Conservation (phyloP, 495 filamentous ascomycete genomes). For the Xylaria intraflava region DNA sequence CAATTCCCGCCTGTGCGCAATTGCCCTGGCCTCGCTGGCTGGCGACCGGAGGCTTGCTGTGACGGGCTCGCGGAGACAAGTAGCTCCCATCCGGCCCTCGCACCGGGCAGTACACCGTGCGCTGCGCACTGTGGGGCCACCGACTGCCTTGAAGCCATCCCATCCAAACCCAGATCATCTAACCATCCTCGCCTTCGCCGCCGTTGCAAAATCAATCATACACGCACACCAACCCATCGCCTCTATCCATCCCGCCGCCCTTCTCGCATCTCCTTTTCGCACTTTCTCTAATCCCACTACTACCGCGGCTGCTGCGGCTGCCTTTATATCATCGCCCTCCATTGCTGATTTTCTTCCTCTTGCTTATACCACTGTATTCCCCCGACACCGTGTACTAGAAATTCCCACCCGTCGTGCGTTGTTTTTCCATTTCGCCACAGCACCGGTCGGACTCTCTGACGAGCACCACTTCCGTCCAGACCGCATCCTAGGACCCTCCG, state of each 20-base stretch:
- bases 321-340: constrained; percentile 7
- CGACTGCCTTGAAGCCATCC: constrained; percentile 17
- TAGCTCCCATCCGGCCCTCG: constrained; percentile 5
- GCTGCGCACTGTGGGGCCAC: not conserved
- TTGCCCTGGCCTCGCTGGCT: not conserved
- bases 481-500: not conserved
- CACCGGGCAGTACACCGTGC: constrained; percentile 6
- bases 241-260: not conserved
- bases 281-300: constrained; percentile 10
- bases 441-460: constrained; percentile 18
- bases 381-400: constrained; percentile 12
- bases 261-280: constrained; percentile 14
- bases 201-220: constrained; percentile 24
- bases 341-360: constrained; percentile 5
- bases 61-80: not conserved
- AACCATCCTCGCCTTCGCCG: constrained; percentile 29
- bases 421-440: constrained; percentile 12
- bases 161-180: constrained; percentile 24
- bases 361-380: constrained; percentile 12
- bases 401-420: constrained; percentile 12
- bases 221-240: not conserved
- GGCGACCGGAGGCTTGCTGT: not conserved
- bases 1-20: not conserved
- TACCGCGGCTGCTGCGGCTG: constrained; percentile 8
- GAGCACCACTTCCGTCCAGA: constrained; percentile 6